These are phyloP conservation scores for Gymnopus androsaceus DNA, from an alignment of 1,284 basidiomycete genomes.

Conservation along the genomic window DNA sequence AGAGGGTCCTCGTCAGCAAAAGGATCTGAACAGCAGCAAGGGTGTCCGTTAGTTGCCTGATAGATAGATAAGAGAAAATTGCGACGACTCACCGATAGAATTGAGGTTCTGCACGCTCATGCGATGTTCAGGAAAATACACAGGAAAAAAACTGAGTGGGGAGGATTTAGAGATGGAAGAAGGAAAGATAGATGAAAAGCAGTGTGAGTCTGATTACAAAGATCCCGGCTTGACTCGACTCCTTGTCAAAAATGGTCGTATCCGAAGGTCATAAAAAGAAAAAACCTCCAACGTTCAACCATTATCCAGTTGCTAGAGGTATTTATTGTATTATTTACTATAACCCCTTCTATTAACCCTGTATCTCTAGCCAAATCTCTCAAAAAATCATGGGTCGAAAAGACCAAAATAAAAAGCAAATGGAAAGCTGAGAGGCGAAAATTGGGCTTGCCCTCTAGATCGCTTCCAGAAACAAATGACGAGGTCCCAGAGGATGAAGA, in stretches of 20 bases:
- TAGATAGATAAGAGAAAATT: slow-evolving; percentile 37
- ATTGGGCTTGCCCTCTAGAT: slow-evolving; percentile 38
- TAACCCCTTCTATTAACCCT: background rate
- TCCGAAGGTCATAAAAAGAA: slow-evolving; percentile 45
- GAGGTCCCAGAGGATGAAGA: slow-evolving; percentile 24
- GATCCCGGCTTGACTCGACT: background rate
- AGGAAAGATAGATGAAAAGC: slow-evolving; percentile 31
- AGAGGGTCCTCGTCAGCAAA: slow-evolving; percentile 91
- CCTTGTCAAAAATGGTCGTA: too few species aligned
- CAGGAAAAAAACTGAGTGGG: slow-evolving; percentile 49
- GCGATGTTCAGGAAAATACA: slow-evolving; percentile 57
- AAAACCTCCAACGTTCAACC: slow-evolving; percentile 69
- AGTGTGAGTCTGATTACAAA: slow-evolving; percentile 10
- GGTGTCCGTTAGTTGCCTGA: too few species aligned
- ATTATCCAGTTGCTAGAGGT: slow-evolving; percentile 68
- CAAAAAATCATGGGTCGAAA: slow-evolving; percentile 74
- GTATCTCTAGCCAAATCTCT: slow-evolving; percentile 66
- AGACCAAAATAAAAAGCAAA: slow-evolving; percentile 71
- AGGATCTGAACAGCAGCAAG: slow-evolving; percentile 88
- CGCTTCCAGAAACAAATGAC: slow-evolving; percentile 20
- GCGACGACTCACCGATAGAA: slow-evolving; percentile 64
- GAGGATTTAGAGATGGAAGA: slow-evolving; percentile 28
- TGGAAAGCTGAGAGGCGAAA: slow-evolving; percentile 77
- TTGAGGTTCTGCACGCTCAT: slow-evolving; percentile 91
- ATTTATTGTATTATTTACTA: slow-evolving; percentile 1